phyloP scores from a whole-genome alignment of 2,329 filamentous ascomycete genomes.

The Colletotrichum shisoi region DNA sequence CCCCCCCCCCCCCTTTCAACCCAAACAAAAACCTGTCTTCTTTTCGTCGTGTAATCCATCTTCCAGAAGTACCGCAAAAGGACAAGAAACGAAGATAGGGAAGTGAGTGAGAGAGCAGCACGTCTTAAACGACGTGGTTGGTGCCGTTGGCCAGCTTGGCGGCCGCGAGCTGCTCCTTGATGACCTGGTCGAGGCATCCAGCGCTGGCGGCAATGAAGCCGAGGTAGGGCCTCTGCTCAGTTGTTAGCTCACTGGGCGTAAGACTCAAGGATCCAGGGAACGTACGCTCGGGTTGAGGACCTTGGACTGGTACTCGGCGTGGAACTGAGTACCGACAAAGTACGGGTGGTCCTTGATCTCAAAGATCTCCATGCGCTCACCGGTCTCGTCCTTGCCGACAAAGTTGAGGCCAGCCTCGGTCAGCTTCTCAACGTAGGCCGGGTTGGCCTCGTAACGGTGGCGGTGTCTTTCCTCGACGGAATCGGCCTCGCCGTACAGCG shows the following conservation, averaged over 20 bases:
- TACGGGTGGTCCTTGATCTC: conserved; percentile 85
- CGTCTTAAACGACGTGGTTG: conserved; percentile 34
- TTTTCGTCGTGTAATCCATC: conserved; percentile 11
- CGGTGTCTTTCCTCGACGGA: conserved; percentile 78
- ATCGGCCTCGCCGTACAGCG: conserved; percentile 70
- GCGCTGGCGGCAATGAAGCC: conserved; percentile 84
- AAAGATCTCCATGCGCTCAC: conserved; percentile 81
- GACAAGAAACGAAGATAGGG: conserved; percentile 3
- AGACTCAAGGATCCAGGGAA: conserved; percentile 50
- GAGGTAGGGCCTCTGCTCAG: conserved; percentile 66
- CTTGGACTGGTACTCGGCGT: conserved; percentile 83
- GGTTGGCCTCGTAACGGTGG: conserved; percentile 92
- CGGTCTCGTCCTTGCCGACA: conserved; percentile 80
- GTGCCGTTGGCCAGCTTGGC: conserved; percentile 31
- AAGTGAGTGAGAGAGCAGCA: background rate
- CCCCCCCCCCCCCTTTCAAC: too few relatives aligned
- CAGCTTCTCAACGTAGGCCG: conserved; percentile 73
- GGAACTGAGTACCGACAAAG: conserved; percentile 83
- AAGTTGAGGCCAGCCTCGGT: conserved; percentile 75
- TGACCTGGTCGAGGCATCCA: conserved; percentile 65
- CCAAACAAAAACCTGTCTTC: background rate
- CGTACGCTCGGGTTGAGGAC: conserved; percentile 71
- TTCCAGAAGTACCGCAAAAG: conserved; percentile 11
- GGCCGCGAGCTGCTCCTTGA: conserved; percentile 43
- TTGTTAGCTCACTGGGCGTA: conserved; percentile 63